phyloP scores from a whole-genome alignment of 2,329 filamentous ascomycete species.

The Talaromyces sp. region DNA sequence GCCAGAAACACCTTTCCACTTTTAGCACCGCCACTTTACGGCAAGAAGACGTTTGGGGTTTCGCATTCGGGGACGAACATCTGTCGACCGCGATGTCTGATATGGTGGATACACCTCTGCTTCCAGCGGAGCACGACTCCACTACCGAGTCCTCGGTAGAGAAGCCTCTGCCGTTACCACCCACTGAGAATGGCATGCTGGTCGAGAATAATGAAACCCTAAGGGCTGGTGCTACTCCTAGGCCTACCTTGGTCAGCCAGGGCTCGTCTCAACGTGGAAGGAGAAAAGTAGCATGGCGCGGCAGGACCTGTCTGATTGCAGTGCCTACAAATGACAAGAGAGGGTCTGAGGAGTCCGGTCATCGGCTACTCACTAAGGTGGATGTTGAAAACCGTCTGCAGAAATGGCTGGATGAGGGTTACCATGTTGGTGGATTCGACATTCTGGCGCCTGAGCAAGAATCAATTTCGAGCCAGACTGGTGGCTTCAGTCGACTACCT shows the following conservation, averaged over 20 bases:
- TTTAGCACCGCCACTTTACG: constrained; percentile 42
- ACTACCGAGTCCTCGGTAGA: constrained; percentile 30
- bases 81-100: constrained; percentile 34
- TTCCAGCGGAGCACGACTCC: constrained; percentile 21
- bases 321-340: constrained; percentile 65
- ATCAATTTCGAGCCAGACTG: constrained; percentile 27
- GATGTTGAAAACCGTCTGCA: constrained; percentile 40
- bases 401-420: constrained; percentile 43
- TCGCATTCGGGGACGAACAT: constrained; percentile 42
- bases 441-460: constrained; percentile 30
- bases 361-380: constrained; percentile 36
- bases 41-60: constrained; percentile 45
- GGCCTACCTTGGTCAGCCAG: constrained; percentile 20
- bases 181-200: constrained; percentile 22
- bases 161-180: constrained; percentile 40
- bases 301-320: constrained; percentile 68
- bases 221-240: constrained; percentile 13
- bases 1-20: constrained; percentile 33
- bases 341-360: constrained; percentile 46
- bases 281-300: constrained; percentile 71
- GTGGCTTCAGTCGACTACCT: constrained; percentile 42
- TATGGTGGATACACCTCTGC: constrained; percentile 19
- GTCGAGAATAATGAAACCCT: background rate
- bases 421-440: constrained; percentile 42
- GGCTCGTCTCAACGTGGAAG: constrained; percentile 44